Percentiles rank a stretch among this genome's conserved stretches.
Evolutionary conservation across 108 stramenopile genomes (phyloP).

Genomic region (Discostella pseudostelligera): DNA sequence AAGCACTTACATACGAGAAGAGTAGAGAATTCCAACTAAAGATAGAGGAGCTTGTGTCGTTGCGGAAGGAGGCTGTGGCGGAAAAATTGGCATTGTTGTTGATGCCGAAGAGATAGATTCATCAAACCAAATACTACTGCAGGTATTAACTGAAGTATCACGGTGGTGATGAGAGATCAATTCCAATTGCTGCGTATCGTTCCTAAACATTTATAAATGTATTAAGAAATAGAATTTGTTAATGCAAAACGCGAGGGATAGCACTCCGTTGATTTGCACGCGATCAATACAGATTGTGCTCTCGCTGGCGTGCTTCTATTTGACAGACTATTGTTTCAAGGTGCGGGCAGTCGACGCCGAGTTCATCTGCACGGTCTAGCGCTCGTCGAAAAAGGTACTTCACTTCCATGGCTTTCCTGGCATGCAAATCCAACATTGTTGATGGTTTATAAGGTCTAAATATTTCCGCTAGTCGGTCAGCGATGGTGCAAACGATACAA

Average conservation of each 20-base stretch:
- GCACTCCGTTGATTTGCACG: background rate
- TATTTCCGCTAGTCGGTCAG: background rate
- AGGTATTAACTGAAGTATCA: too few relatives aligned
- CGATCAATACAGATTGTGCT: constrained; percentile 35
- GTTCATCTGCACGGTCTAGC: constrained; percentile 57
- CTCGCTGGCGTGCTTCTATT: constrained; percentile 66
- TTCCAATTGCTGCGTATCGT: background rate
- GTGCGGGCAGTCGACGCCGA: constrained; percentile 64
- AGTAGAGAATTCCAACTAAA: constrained; percentile 7
- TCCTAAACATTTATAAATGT: background rate
- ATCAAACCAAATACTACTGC: too few relatives aligned
- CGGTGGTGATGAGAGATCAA: too few relatives aligned
- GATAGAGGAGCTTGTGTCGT: constrained; percentile 20
- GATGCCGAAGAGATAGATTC: constrained; percentile 22
- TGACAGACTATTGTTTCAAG: constrained; percentile 72
- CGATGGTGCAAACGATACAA: background rate
- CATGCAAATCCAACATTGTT: constrained; percentile 77
- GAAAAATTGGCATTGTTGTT: constrained; percentile 21
- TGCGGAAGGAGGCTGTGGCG: constrained; percentile 28
- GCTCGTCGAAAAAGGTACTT: constrained; percentile 77
- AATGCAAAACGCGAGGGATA: background rate
- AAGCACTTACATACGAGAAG: background rate
- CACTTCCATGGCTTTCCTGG: constrained; percentile 81
- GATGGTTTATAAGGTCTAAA: constrained; percentile 68
- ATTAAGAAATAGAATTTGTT: background rate